A percentile compares a stretch with the other conserved stretches of the same genome.
Evolutionary conservation across 2,329 filamentous ascomycete species (phyloP).

Genomic region (Cladobotryum mycophilum): DNA sequence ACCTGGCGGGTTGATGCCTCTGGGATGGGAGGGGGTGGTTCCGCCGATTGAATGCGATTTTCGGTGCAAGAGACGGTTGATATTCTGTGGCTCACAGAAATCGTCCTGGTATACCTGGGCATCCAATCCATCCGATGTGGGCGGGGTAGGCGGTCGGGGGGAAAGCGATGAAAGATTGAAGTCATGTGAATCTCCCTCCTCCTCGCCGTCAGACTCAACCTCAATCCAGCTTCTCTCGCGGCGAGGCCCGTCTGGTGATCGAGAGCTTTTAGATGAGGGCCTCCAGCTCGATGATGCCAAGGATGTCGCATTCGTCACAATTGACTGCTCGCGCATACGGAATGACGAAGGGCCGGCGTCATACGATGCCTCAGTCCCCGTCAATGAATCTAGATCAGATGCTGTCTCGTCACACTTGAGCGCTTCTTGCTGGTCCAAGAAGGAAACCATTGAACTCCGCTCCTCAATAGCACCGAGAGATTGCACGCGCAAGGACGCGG

Average conservation of each 20-base stretch:
- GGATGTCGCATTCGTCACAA: conserved; percentile 32
- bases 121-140: conserved; percentile 12
- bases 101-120: not conserved
- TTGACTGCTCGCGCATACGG: conserved; percentile 28
- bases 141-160: conserved; percentile 26
- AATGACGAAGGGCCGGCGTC: conserved; percentile 28
- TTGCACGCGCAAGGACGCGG: conserved; percentile 24
- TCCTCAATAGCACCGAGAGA: conserved; percentile 32
- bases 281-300: conserved; percentile 25
- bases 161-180: conserved; percentile 15
- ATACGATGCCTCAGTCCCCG: conserved; percentile 25
- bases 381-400: conserved; percentile 30
- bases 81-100: not conserved
- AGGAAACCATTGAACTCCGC: conserved; percentile 29
- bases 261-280: conserved; percentile 18
- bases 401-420: conserved; percentile 16
- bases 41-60: conserved; percentile 21
- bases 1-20: not conserved
- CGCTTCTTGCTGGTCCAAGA: conserved; percentile 21
- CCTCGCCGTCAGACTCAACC: conserved; percentile 29
- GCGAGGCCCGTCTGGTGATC: conserved; percentile 10
- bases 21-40: conserved; percentile 1
- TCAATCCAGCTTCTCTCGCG: conserved; percentile 33
- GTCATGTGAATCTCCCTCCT: conserved; percentile 14
- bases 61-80: conserved; percentile 10